Evolutionary conservation across 768 basidiomycete species (phyloP), one percentile per base, ranked within the genome.

Genomic region (Agaricus sinodeliciosus): DNA sequence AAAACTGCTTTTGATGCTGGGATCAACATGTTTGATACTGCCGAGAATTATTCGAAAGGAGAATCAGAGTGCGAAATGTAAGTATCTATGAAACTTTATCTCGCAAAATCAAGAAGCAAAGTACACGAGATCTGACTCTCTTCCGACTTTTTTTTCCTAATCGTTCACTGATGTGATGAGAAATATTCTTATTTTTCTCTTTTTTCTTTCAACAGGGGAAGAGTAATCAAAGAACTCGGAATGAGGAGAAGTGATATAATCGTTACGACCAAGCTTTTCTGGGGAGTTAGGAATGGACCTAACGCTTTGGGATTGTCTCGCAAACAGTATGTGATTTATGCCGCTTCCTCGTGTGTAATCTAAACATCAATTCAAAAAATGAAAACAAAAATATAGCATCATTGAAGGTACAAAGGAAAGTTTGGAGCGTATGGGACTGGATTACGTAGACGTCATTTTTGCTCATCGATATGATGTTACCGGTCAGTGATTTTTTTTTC

Each of bases 191-290:
- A 39, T 42, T n/a, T 36, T 35, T 34, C 18, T 16, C 18, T n/a
- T 39, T 13, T 6, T 12, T 8, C 15, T 27, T 27, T 22, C 22
- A 22, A 34, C 3, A 77, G 75, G 67, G 90, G 90, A 15, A 80
- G 85, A 36, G 87, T 82, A 2, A 79, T 90, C 64, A 82, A 81
- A 64, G 88, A 90, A 63, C 77, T 89, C 15, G 78, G 79, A 7
- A 70, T 82, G 58, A 75, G 79, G 34, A 76, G 87, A 27, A 70
- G 74, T 11, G 88, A 91, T 61, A 67, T 90, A 12, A 75, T 92
- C 48, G 73, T 92, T 60, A 80, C 84, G n/a, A 92, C 90, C 52
- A 91, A 91, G 66, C 55, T 91, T 37, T 91, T 81, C 74, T 91
- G 85, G 76, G 90, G 90, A 5, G 69, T 77, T 3, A 68, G 79